Base-by-base conservation (phyloP, 352 stramenopile genomes). In the Globisporangium mamillatum region DNA sequence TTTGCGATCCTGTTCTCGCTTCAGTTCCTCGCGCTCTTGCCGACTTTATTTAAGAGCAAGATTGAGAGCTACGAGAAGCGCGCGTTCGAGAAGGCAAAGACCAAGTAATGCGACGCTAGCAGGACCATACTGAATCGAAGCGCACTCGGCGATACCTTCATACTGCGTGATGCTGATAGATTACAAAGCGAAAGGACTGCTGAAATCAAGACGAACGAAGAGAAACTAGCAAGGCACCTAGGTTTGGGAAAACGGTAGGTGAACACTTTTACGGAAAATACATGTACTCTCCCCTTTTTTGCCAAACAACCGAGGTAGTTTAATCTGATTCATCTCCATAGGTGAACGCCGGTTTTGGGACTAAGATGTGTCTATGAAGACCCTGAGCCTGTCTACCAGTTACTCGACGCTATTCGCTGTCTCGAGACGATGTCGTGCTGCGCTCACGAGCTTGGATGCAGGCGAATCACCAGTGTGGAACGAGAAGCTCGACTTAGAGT, bases 11-110 rank as follows among this genome's bases (percentile, higher is more conserved):
- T 95, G 16, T 95, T 95, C 61, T 71, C 78, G 66, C 75, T 95
- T n/a, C 88, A 95, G 64, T 94, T 95, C 68, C 80, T 95, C 3
- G 88, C 88, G 8, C 66, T 95, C 38, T 68, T 95, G 54, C 88
- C 88, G 46, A 95, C 86, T 36, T 67, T 95, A 6, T 92, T 95
- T 71, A 95, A 95, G 80, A 78, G 84, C 75, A 94, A 93, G 73
- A 88, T 95, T 29, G 84, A 91, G 60, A 90, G 82, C 55, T 94
- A 91, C 67, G 86, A 94, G 80, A 81, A 92, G 73, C 60, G 84
- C 10, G 74, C 82, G 22, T 94, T 94, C 63, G 84, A 90, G 32
- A 90, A 91, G 68, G 66, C 62, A 36, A 88, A 90, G 73, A 72
- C 50, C 55, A 78, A 72, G 41, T 68, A 48, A 72, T 16, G 9